Conservation (phyloP, 1,284 basidiomycete species). For the Moniliella sp. region DNA sequence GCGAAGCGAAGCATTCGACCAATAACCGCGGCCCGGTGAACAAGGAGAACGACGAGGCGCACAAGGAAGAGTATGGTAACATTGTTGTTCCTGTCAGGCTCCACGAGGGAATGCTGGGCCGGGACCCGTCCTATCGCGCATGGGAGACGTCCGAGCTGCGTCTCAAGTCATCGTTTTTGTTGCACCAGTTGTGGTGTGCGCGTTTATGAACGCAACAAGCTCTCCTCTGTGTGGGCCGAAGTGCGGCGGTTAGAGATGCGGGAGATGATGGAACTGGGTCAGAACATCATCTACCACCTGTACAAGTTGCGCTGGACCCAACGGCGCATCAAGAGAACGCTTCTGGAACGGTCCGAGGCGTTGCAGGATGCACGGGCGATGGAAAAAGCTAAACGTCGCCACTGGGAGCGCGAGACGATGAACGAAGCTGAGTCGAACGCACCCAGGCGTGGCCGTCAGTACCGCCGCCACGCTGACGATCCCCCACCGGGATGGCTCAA, state of each 20-base stretch:
- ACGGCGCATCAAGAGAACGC: too few species aligned
- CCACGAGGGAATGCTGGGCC: constrained; percentile 8
- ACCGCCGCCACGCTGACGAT: too few species aligned
- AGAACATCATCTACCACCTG: too few species aligned
- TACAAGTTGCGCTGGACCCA: too few species aligned
- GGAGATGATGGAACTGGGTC: constrained; percentile 14
- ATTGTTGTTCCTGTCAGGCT: constrained; percentile 13
- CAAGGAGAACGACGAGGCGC: background rate
- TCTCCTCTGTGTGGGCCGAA: constrained; percentile 25
- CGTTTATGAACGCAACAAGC: constrained; percentile 22
- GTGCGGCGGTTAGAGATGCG: constrained; percentile 11
- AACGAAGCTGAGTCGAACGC: too few species aligned
- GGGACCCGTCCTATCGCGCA: constrained; percentile 8
- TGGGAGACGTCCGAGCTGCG: constrained; percentile 26
- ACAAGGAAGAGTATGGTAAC: constrained; percentile 4
- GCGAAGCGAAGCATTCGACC: too few species aligned
- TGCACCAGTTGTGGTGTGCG: constrained; percentile 31
- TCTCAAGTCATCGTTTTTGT: constrained; percentile 19
- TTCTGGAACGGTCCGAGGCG: too few species aligned
- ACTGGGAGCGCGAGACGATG: too few species aligned
- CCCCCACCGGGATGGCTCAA: too few species aligned
- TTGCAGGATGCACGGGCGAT: too few species aligned
- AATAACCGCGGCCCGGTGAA: constrained; percentile 3
- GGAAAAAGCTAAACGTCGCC: too few species aligned
- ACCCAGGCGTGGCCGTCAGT: too few species aligned